A percentile compares a stretch with the other conserved stretches of the same genome.
Evolutionary conservation across 129 eudicot genomes (phyloP).

Genomic region (Dittrichia graveolens): DNA sequence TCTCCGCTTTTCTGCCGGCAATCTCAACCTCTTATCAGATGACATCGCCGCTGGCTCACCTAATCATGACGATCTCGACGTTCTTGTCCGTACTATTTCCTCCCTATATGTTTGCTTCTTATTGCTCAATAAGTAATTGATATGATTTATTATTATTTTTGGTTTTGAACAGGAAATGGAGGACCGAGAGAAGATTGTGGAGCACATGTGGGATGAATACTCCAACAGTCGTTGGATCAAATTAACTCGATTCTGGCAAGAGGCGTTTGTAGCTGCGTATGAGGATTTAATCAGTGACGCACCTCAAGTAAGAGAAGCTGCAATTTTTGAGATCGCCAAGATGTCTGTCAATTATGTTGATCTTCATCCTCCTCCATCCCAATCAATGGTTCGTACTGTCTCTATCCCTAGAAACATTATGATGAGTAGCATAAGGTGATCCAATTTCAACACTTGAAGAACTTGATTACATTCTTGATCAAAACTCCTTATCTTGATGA

Average conservation of each 20-base stretch:
- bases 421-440: too few relatives aligned
- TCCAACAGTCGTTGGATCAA: slow-evolving; percentile 54
- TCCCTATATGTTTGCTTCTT: background rate
- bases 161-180: slow-evolving; percentile 65
- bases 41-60: slow-evolving; percentile 35
- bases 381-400: slow-evolving; percentile 41
- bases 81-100: slow-evolving; percentile 44
- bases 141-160: slow-evolving; percentile 16
- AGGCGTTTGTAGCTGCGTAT: slow-evolving; percentile 85
- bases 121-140: background rate
- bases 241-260: slow-evolving; percentile 69
- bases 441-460: too few relatives aligned
- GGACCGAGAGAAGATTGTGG: slow-evolving; percentile 82
- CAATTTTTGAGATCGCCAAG: slow-evolving; percentile 76
- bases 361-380: slow-evolving; percentile 49
- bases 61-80: slow-evolving; percentile 68
- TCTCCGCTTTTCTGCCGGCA: slow-evolving; percentile 74
- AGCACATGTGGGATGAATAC: slow-evolving; percentile 90
- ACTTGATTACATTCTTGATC: too few relatives aligned
- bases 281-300: slow-evolving; percentile 76
- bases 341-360: slow-evolving; percentile 61
- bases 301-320: slow-evolving; percentile 57
- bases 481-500: too few relatives aligned
- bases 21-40: slow-evolving; percentile 50
- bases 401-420: background rate